phyloP scores from a whole-genome alignment of 352 stramenopile genomes.

The Elongisporangium anandrum region DNA sequence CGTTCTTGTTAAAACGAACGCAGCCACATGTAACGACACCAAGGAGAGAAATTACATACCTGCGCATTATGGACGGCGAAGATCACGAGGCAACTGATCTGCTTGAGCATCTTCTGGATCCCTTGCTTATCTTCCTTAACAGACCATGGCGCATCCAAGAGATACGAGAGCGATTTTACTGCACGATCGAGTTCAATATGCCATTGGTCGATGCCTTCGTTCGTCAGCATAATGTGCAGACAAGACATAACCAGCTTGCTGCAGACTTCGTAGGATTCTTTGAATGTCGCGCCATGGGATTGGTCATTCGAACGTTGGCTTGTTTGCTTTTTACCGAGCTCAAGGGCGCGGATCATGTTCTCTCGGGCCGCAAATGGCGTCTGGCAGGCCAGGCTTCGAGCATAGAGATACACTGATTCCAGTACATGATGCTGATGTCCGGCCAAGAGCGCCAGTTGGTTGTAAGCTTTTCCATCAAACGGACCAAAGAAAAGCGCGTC shows the following conservation, averaged over 20 bases:
- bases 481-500: slow-evolving; percentile 29
- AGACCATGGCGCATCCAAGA: slow-evolving; percentile 4
- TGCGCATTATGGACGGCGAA: slow-evolving; percentile 25
- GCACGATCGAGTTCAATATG: slow-evolving; percentile 7
- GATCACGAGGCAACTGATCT: slow-evolving; percentile 23
- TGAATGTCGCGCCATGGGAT: background rate
- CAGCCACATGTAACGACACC: slow-evolving; percentile 11
- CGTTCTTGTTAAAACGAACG: slow-evolving; percentile 4
- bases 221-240: slow-evolving; percentile 9
- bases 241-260: slow-evolving; percentile 10
- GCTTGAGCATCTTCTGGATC: slow-evolving; percentile 11
- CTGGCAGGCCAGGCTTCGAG: slow-evolving; percentile 33
- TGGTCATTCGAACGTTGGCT: background rate
- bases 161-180: slow-evolving; percentile 8
- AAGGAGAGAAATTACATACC: slow-evolving; percentile 4
- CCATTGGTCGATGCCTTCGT: slow-evolving; percentile 9
- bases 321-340: slow-evolving; percentile 3
- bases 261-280: background rate
- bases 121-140: background rate
- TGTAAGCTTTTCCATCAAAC: slow-evolving; percentile 52
- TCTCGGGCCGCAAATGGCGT: slow-evolving; percentile 27
- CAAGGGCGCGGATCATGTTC: slow-evolving; percentile 36
- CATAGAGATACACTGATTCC: slow-evolving; percentile 39
- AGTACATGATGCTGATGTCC: slow-evolving; percentile 25
- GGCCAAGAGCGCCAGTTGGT: slow-evolving; percentile 48